These are phyloP conservation scores for Candida verbasci DNA, from an alignment of 805 yeast species.

Conservation along the genomic window DNA sequence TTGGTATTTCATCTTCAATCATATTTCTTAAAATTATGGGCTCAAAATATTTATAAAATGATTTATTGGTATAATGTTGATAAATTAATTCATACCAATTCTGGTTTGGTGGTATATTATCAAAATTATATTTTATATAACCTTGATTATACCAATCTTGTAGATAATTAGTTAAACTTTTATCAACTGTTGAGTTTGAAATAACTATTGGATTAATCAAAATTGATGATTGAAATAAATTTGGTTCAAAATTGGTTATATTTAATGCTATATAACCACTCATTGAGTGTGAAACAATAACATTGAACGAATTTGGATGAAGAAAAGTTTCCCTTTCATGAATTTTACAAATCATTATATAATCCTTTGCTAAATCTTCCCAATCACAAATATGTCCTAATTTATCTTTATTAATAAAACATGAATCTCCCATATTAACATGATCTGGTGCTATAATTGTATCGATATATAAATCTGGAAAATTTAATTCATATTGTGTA, in stretches of 20 bases:
- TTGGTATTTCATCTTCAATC: conserved; percentile 15
- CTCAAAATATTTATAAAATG: conserved; percentile 14
- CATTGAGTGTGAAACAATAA: conserved; percentile 69
- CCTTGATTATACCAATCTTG: conserved; percentile 10
- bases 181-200: conserved; percentile 11
- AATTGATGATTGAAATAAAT: conserved; percentile 48
- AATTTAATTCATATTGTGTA: conserved; percentile 1
- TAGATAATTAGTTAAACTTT: conserved; percentile 3
- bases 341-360: conserved; percentile 34
- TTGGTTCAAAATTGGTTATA: conserved; percentile 48
- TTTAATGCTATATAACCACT: conserved; percentile 57
- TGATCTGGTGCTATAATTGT: conserved; percentile 39
- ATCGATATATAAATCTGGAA: conserved; percentile 9
- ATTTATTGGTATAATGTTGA: conserved; percentile 10
- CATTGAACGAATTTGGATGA: conserved; percentile 29
- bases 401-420: conserved; percentile 46
- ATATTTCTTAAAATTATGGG: conserved; percentile 13
- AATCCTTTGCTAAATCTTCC: conserved; percentile 66
- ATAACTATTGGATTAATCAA: conserved; percentile 61
- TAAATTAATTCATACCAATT: conserved; percentile 12
- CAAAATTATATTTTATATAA: conserved; percentile 9
- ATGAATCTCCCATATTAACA: conserved; percentile 69
- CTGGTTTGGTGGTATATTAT: conserved; percentile 5
- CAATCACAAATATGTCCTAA: conserved; percentile 56
- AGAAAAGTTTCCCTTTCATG: conserved; percentile 32